Evolutionary conservation across 169 alveolate species (phyloP).

Genomic region (Neospora caninum): DNA sequence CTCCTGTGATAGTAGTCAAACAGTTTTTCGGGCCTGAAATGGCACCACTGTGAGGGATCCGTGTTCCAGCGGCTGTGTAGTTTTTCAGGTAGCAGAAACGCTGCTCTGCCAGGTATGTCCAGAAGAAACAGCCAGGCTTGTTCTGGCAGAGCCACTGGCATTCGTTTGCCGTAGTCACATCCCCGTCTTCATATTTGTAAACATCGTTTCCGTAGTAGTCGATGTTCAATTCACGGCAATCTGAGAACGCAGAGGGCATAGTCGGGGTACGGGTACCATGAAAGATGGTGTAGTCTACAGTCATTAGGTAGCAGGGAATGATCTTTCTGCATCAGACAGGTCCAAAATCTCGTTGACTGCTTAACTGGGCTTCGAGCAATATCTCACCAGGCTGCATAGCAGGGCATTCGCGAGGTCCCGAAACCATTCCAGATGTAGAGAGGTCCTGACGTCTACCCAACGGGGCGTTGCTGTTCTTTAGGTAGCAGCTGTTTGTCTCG

Average conservation of each 20-base stretch:
- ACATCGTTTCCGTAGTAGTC: constrained; percentile 39
- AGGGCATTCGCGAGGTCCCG: constrained; percentile 48
- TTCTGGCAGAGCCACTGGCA: constrained; percentile 36
- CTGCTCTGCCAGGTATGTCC: not conserved
- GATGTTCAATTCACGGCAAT: constrained; percentile 6
- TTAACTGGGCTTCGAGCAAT: too few species aligned
- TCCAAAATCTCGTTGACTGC: too few species aligned
- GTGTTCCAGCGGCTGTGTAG: not conserved
- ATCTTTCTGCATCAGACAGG: too few species aligned
- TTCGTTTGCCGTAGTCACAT: not conserved
- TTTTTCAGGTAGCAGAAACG: not conserved
- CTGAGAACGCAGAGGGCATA: not conserved
- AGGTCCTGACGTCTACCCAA: not conserved
- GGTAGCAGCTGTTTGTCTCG: not conserved
- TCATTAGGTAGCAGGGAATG: too few species aligned
- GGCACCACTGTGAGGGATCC: not conserved
- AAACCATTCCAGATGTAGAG: constrained; percentile 8
- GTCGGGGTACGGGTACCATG: not conserved
- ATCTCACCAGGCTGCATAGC: not conserved
- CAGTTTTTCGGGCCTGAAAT: constrained; percentile 24
- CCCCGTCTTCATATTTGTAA: not conserved
- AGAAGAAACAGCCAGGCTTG: constrained; percentile 5
- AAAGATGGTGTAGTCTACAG: not conserved
- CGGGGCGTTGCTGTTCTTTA: constrained; percentile 7
- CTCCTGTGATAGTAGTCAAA: not conserved